Conservation (phyloP, 331 rosid species). For the Malus hybrid region DNA sequence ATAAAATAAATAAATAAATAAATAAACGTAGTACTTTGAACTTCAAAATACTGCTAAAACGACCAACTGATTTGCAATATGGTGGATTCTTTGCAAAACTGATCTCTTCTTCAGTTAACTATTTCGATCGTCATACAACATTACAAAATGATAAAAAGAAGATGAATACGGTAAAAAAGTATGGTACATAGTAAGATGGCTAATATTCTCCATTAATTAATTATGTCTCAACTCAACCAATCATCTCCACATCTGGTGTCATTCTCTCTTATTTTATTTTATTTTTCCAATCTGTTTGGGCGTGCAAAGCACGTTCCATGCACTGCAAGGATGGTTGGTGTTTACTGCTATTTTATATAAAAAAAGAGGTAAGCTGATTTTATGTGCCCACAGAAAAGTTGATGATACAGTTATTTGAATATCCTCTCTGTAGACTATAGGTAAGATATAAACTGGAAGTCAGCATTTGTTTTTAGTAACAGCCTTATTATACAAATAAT, state of each 20-base stretch:
- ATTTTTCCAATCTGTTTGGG: neutral
- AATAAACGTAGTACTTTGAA: too few species aligned
- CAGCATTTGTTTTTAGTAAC: neutral
- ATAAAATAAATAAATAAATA: too few species aligned
- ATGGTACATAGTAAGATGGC: neutral
- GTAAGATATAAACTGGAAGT: neutral
- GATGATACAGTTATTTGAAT: neutral
- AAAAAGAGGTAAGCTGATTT: neutral
- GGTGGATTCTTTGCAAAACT: too few species aligned
- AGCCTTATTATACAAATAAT: neutral
- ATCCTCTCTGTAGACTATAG: neutral
- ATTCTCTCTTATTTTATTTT: neutral
- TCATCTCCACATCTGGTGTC: neutral
- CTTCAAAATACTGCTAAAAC: too few species aligned
- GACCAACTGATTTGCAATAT: too few species aligned
- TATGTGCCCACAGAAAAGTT: neutral
- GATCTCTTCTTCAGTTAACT: too few species aligned
- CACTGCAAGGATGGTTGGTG: neutral
- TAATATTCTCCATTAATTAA: neutral
- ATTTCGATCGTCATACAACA: too few species aligned
- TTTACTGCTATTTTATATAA: neutral
- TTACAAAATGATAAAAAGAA: neutral
- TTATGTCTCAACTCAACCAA: neutral
- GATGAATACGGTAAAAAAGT: neutral
- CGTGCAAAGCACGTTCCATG: slow-evolving; percentile 15